Evolutionary conservation across 2,329 filamentous ascomycete genomes (phyloP).

Genomic region (Periconia macrospinosa): DNA sequence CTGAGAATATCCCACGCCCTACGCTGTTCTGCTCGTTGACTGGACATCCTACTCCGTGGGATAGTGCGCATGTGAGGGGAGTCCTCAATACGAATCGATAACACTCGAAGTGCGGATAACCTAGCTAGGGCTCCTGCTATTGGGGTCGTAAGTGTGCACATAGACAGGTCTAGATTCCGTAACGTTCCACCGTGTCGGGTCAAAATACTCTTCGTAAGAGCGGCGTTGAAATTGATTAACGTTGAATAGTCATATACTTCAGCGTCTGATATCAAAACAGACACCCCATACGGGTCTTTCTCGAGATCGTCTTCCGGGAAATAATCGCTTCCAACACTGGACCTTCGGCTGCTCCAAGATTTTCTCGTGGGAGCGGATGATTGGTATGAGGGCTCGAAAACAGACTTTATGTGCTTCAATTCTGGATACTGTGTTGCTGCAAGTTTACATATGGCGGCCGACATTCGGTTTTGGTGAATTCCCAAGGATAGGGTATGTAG

Average conservation of each 20-base stretch:
- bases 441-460: slow-evolving; percentile 70
- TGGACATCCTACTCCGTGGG: slow-evolving; percentile 10
- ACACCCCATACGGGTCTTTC: slow-evolving; percentile 16
- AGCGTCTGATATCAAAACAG: slow-evolving; percentile 24
- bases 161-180: slow-evolving; percentile 27
- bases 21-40: slow-evolving; percentile 13
- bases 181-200: slow-evolving; percentile 27
- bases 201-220: slow-evolving; percentile 27
- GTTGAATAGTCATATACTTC: slow-evolving; percentile 19
- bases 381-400: slow-evolving; percentile 1
- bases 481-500: slow-evolving; percentile 72
- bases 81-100: slow-evolving; percentile 30
- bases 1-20: slow-evolving; percentile 23
- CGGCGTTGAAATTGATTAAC: slow-evolving; percentile 32
- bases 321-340: slow-evolving; percentile 2
- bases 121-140: slow-evolving; percentile 25
- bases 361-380: background rate
- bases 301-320: background rate
- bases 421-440: slow-evolving; percentile 12
- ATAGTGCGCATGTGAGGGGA: slow-evolving; percentile 14
- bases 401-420: slow-evolving; percentile 6
- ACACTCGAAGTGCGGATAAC: slow-evolving; percentile 20
- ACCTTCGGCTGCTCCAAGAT: background rate
- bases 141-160: slow-evolving; percentile 30
- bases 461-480: slow-evolving; percentile 75